Base-by-base conservation (phyloP, 176 grass and related monocot genomes). In the maize (Zea mays) region DNA sequence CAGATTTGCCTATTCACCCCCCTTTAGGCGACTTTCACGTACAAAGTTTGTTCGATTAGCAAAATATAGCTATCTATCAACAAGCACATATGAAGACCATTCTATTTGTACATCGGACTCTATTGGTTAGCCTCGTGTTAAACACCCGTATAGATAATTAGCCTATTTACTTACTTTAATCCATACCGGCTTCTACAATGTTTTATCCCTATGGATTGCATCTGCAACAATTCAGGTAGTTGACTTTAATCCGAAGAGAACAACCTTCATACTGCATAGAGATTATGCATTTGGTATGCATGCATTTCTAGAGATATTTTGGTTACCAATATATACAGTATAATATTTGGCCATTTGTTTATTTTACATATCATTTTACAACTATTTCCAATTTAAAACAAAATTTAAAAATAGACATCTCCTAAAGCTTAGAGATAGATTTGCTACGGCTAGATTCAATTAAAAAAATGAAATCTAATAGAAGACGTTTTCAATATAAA, bases 271-370 rank as follows among this genome's bases (percentile, higher is more conserved):
- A 16, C 7, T 2, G 8, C 17, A 56, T 17, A 5, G 51, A 54
- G 16, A 54, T 54, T 16, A n/a, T 17, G 51, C 16, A 54, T 54
- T 54, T 54, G 6, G 47, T 19, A 56, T 1, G 2, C 0, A 7
- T 2, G 1, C 7, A 1, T 57, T 7, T 2, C 7, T 55, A 55
- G 16, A 55, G 16, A 2, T 65, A 0, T 66, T 42, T 38, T 42
- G 6, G 41, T 21, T 44, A 3, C 4, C 4, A 3, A 44, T 3
- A 2, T 21, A 45, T 21, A 4, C 10, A 68, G 12, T 19, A 56
- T 8, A 68, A 5, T 0, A 66, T 0, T 3, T 11, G 0, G 1
- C 9, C 4, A 0, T 11, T n/a, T 1, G 2, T 68, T 41, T 2
- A 11, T 6, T 21, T 0, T 11, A 69, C 0, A 47, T 58, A 13